Percentiles rank a stretch among this genome's conserved stretches.
Conservation (phyloP, 2,329 filamentous ascomycete species). For the Alternaria solani region DNA sequence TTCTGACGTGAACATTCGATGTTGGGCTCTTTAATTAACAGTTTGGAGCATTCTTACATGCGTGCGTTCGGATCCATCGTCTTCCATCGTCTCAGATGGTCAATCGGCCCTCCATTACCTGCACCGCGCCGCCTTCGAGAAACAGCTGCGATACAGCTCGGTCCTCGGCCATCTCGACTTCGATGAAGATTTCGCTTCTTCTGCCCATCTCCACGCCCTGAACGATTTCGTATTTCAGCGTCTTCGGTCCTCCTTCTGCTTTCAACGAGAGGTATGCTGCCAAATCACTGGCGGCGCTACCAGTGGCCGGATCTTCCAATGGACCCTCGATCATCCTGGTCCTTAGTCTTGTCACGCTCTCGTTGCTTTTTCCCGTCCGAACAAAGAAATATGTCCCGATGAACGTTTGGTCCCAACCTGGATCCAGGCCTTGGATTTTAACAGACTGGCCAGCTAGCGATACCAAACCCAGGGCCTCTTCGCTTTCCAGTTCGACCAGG, state of each 20-base stretch:
- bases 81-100: conserved; percentile 28
- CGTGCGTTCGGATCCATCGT: conserved; percentile 6
- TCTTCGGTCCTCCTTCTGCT: conserved; percentile 45
- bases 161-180: conserved; percentile 52
- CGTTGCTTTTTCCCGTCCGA: conserved; percentile 41
- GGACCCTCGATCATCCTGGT: conserved; percentile 67
- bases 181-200: conserved; percentile 58
- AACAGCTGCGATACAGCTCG: conserved; percentile 52
- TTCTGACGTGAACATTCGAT: conserved; percentile 6
- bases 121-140: conserved; percentile 55
- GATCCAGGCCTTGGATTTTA: conserved; percentile 51
- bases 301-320: conserved; percentile 61
- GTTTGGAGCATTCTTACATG: not conserved
- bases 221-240: conserved; percentile 52
- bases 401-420: conserved; percentile 63
- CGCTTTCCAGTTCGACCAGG: conserved; percentile 67
- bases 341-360: conserved; percentile 54
- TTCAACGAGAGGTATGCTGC: conserved; percentile 56
- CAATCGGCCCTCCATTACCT: conserved; percentile 50
- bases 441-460: conserved; percentile 44
- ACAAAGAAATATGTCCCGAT: conserved; percentile 69
- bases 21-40: conserved; percentile 4
- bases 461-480: conserved; percentile 64
- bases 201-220: conserved; percentile 64
- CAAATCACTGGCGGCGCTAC: conserved; percentile 59